Percentiles rank a stretch among this genome's conserved stretches.
Evolutionary conservation across 1,284 basidiomycete species (phyloP).

Genomic region (Cutaneotrichosporon daszewskae): DNA sequence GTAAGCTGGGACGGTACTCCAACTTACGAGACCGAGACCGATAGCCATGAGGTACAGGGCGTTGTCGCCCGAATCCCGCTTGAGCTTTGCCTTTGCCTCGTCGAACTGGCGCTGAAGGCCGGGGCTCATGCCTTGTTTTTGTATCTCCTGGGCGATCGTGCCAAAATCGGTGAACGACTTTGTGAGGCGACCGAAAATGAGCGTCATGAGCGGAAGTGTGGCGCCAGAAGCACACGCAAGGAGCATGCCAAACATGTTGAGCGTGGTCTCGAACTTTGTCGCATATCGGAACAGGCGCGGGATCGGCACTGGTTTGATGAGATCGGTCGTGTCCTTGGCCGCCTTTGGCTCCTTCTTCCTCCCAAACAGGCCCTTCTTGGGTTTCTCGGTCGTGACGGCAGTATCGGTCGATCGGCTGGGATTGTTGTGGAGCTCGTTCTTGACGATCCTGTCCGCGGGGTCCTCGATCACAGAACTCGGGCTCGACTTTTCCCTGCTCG

Average conservation of each 20-base stretch:
- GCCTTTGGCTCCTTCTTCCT: conserved; percentile 10
- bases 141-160: conserved; percentile 11
- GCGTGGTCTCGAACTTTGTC: conserved; percentile 25
- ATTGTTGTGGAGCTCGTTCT: neutral
- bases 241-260: conserved; percentile 39
- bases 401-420: neutral
- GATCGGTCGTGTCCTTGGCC: conserved; percentile 3
- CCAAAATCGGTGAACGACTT: conserved; percentile 41
- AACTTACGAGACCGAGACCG: conserved; percentile 49
- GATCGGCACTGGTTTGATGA: neutral
- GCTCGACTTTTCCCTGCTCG: too few relatives aligned
- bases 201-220: conserved; percentile 43
- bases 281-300: conserved; percentile 36
- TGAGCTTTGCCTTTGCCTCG: conserved; percentile 26
- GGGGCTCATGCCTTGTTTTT: conserved; percentile 3
- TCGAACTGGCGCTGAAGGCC: conserved; percentile 4
- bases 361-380: conserved; percentile 3
- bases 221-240: conserved; percentile 40
- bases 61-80: conserved; percentile 31
- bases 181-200: conserved; percentile 46
- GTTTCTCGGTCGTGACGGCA: neutral
- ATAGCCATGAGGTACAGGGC: conserved; percentile 41
- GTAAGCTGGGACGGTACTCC: neutral
- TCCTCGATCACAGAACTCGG: conserved; percentile 1
- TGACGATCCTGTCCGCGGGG: conserved; percentile 3